Percentiles rank a stretch among this genome's conserved stretches.
These are phyloP conservation scores for Coemansia sp. DNA, from an alignment of 371 early-diverging fungal species.

Conservation along the genomic window DNA sequence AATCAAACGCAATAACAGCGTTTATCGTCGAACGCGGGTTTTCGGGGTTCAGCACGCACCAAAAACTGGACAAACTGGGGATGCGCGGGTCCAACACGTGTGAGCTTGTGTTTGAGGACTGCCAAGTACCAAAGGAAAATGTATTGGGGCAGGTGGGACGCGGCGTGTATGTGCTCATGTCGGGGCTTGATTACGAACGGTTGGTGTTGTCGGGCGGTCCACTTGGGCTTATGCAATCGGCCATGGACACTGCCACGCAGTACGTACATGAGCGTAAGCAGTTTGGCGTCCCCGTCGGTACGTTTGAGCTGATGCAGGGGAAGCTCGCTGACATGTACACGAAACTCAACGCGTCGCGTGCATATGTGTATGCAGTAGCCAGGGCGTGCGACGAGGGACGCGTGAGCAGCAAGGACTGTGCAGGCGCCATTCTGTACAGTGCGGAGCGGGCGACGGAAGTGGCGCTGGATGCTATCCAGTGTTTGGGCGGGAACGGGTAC, in stretches of 20 bases:
- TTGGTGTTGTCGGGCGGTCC: conserved; percentile 94
- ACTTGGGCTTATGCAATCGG: conserved; percentile 91
- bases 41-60: conserved; percentile 83
- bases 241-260: conserved; percentile 78
- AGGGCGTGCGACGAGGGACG: conserved; percentile 83
- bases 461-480: conserved; percentile 94
- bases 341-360: conserved; percentile 85
- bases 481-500: conserved; percentile 93
- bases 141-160: conserved; percentile 81
- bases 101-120: conserved; percentile 93
- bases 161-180: conserved; percentile 98
- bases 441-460: conserved; percentile 96
- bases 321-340: conserved; percentile 98
- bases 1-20: conserved; percentile 90
- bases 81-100: conserved; percentile 98
- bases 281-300: conserved; percentile 82
- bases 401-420: conserved; percentile 79
- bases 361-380: conserved; percentile 92
- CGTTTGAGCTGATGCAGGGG: conserved; percentile 93
- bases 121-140: conserved; percentile 89
- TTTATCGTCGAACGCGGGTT: conserved; percentile 92
- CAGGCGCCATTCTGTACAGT: conserved; percentile 92
- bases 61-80: conserved; percentile 94
- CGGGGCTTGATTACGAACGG: conserved; percentile 91
- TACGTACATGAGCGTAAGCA: conserved; percentile 91